Percentiles rank a stretch among this genome's conserved stretches.
These are phyloP conservation scores for Curvularia lunata DNA, from an alignment of 2,329 filamentous ascomycete genomes.

Conservation along the genomic window DNA sequence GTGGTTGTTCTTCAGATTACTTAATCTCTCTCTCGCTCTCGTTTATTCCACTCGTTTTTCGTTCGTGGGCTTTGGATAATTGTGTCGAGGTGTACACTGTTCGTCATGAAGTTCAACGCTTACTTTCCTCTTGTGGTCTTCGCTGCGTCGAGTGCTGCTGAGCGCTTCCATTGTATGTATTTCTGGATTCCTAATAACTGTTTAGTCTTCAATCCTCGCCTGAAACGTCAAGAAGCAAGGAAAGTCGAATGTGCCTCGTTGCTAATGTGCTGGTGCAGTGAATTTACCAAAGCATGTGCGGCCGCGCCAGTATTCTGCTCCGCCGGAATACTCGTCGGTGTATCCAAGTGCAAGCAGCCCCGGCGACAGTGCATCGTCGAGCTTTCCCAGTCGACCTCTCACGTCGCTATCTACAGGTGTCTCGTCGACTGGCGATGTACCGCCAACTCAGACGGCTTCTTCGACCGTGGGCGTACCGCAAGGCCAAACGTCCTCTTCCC, in stretches of 20 bases:
- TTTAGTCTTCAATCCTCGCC: not conserved
- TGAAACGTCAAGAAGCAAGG: not conserved
- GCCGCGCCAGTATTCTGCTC: constrained; percentile 29
- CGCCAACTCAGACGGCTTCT: no score
- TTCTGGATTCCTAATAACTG: not conserved
- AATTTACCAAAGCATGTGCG: constrained; percentile 24
- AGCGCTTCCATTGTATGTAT: constrained; percentile 25
- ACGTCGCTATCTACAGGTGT: constrained; percentile 14
- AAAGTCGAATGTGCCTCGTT: not conserved
- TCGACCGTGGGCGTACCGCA: no score
- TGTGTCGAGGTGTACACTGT: not conserved
- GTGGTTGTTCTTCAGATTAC: constrained; percentile 14
- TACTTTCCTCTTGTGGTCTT: constrained; percentile 20
- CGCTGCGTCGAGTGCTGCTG: constrained; percentile 21
- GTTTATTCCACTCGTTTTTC: constrained; percentile 15
- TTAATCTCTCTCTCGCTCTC: constrained; percentile 7
- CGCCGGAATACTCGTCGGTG: constrained; percentile 24
- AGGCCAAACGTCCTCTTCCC: not conserved
- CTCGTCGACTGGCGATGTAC: no score
- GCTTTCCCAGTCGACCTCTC: constrained; percentile 5
- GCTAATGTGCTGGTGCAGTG: constrained; percentile 14
- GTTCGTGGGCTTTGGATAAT: not conserved
- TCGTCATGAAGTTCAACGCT: constrained; percentile 29
- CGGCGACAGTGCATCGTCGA: constrained; percentile 3
- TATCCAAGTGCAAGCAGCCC: constrained; percentile 15